Conservation (phyloP, 192 early-diverging fungal species). For the Obelidium mucronatum region DNA sequence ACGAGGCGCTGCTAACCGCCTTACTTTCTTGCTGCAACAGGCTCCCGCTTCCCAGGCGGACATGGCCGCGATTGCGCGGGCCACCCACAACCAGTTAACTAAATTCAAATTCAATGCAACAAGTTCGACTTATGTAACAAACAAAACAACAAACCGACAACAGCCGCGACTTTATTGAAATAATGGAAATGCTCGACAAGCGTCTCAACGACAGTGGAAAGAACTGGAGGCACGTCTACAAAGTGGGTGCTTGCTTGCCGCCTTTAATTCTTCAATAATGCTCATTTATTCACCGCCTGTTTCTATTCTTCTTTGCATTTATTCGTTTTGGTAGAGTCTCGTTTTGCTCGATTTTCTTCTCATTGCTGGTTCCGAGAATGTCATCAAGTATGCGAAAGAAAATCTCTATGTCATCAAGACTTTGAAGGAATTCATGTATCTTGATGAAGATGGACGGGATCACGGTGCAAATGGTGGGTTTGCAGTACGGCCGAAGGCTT, state of each 20-base stretch:
- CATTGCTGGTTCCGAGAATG: conserved; percentile 82
- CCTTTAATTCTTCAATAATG: neutral
- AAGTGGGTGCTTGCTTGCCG: conserved; percentile 62
- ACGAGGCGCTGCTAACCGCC: conserved; percentile 1
- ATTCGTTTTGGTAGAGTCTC: conserved; percentile 71
- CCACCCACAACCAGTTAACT: conserved; percentile 87
- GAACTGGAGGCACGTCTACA: conserved; percentile 99
- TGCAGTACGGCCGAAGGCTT: no score
- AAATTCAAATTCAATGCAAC: no score
- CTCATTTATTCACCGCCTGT: neutral
- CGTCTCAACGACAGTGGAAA: conserved; percentile 96
- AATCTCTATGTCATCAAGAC: conserved; percentile 96
- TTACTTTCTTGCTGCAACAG: conserved; percentile 17
- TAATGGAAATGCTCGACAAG: conserved; percentile 99
- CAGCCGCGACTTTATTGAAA: conserved; percentile 89
- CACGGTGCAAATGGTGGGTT: conserved; percentile 84
- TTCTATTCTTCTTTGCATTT: neutral
- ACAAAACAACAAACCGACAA: no score
- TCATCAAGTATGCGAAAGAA: conserved; percentile 85
- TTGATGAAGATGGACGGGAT: conserved; percentile 91
- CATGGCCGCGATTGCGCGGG: conserved; percentile 87
- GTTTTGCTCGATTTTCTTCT: conserved; percentile 87
- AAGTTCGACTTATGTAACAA: conserved; percentile 13
- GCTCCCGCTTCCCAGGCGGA: conserved; percentile 76
- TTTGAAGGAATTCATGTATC: conserved; percentile 94